Evolutionary conservation across 495 filamentous ascomycete species (phyloP), one percentile per base, ranked within the genome.

Genomic region (Lichenothelia convexa): DNA sequence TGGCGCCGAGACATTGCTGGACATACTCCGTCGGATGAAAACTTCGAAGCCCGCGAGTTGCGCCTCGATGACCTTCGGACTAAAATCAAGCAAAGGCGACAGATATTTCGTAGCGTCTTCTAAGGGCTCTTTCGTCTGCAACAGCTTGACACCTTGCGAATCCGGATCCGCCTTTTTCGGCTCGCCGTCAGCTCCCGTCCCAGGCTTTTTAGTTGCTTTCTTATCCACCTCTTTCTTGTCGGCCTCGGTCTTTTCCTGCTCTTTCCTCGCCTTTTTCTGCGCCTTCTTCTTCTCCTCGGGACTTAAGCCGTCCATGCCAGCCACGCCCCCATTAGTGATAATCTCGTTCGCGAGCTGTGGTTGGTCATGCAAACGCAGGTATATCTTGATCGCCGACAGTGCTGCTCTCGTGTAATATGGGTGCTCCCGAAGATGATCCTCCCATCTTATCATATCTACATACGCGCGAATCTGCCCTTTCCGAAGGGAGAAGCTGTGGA

Each of bases 391-490:
- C 8, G 87, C 87, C 21, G 73, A 71, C 17, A 93, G 56, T 1
- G 87, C 89, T n/a, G 83, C 79, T 17, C 84, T 66, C 5, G 78
- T 69, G 57, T 80, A 99, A 64, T 92, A 93, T 5, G 89, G 87
- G 49, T 99, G 89, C 41, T 86, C 79, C 18, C 86, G 72, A 22
- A 95, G 57, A 37, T 69, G 66, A 46, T 99, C 86, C 48, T 95
- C 87, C 89, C 89, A 99, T 41, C 80, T 73, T 18, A 95, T 63
- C 83, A 95, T 93, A 43, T 93, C 84, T 15, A 95, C 63, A 49
- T 99, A 99, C 0, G 91, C 82, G 32, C 89, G 64, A 40, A 95
- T 80, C 64, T 92, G 87, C 4, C 91, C 89, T 57, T 95, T 95
- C 7, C 86, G 67, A 5, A 95, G 63, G 5, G 86, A 94, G 60